Base-by-base conservation (phyloP, 331 rosid species). In the Malus hybrid region DNA sequence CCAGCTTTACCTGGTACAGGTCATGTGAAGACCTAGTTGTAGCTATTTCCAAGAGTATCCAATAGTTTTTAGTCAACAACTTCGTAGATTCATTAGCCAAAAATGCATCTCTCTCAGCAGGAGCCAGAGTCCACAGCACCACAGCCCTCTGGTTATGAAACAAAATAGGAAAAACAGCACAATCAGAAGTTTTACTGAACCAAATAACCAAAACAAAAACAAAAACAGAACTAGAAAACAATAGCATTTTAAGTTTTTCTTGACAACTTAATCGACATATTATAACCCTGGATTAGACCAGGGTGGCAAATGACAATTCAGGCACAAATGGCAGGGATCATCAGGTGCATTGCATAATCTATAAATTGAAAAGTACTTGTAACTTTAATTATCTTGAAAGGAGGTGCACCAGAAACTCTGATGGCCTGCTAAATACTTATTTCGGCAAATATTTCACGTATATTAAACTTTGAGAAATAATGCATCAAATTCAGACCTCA, bases 91-190 rank as follows among this genome's bases (percentile, higher is more conserved):
- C 90, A 60, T 82, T 80, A 20, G 84, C 85, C 71, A 88, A 55
- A 60, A 77, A 67, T 6, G 90, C 90, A 73, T 88, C 92, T 42
- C 88, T 85, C 39, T 88, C 90, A 7, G 88, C 75, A 36, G 90
- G 83, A 20, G 78, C 85, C 89, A 83, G 82, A 15, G 89, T 79
- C 93, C 96, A 93, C 67, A 91, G 63, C 71, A 90, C 14, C 69
- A 91, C 84, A 76, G 65, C 44, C 56, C 93, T 70, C 98, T 91
- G 82, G 67, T 81, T 54, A 80, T 48, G 12, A 52, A 79, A 59
- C 72, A 52, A 6, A 70, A 79, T 42, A 76, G 32, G 15, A 22
- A 36, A 7, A 67, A 79, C 34, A 74, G 27, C 7, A 16, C 29
- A 62, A 7, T 24, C n/a, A 27, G 19, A 74, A 8, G 77, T 19